Evolutionary conservation across 78 protist genomes (phyloP), one percentile per base, ranked within the genome.

Genomic region (Protostelium mycophagum): DNA sequence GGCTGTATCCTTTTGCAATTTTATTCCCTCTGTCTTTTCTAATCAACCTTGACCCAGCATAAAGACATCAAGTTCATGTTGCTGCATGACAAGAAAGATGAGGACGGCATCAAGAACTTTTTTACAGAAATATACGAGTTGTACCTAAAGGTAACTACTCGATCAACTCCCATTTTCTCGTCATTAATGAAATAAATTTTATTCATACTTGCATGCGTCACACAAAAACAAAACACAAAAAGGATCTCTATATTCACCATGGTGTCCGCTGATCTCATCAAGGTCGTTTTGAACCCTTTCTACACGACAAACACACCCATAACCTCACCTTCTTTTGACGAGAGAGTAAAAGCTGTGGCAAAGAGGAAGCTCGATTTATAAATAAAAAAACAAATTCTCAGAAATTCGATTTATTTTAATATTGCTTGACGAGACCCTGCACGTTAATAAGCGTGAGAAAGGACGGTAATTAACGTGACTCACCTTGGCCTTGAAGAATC

Each of bases 41-140:
- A 51, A 87, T 87, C 1, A 16, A 38, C 28, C 84, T 88, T 51
- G n/a, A 36, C 23, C n/a, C n/a, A 1, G 28, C 34, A 38, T 34
- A 35, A 34, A 91, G 94, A 91, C 73, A 91, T 91, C 29, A 91
- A 91, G 36, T 91, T 91, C 51, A 88, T 91, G 94, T 85, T 91
- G 73, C 63, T 91, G 25, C 94, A 91, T 28, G 94, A 91, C 86
- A 91, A 91, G 88, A 91, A 91, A 51, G 94, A 91, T 88, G 94
- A 91, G 51, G 94, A 91, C 51, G 91, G 91, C 31, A 91, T 91
- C 39, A 91, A 85, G 85, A 88, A 85, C 87, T 91, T 91, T 84
- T 91, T 91, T 87, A 88, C 73, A 23, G 94, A 91, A 35, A 91
- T 91, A 10, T 91, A 91, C 36, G 94, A 91, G 83, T 51, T 91